These are phyloP conservation scores for Lipomyces sp. DNA, from an alignment of 805 yeast genomes.

Conservation along the genomic window DNA sequence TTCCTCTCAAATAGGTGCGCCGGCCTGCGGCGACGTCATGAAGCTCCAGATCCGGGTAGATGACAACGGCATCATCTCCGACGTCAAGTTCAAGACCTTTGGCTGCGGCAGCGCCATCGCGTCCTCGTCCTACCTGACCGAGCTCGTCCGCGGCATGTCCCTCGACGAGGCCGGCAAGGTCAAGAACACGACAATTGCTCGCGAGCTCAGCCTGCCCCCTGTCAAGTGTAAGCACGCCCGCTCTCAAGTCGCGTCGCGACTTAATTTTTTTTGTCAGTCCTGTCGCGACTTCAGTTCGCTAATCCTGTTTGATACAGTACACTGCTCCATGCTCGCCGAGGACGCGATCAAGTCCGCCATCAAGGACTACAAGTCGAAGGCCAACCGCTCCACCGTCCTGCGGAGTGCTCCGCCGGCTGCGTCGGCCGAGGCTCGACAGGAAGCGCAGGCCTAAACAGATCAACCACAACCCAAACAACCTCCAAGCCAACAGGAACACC, in stretches of 20 bases:
- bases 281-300: too few species aligned
- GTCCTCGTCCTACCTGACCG: constrained; percentile 90
- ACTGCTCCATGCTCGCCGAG: constrained; percentile 98
- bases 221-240: constrained; percentile 68
- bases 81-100: constrained; percentile 96
- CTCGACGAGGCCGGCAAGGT: constrained; percentile 89
- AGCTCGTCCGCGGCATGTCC: constrained; percentile 89
- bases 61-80: constrained; percentile 83
- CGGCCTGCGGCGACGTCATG: constrained; percentile 99
- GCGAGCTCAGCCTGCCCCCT: constrained; percentile 91
- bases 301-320: constrained; percentile 42
- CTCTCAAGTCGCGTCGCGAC: too few species aligned
- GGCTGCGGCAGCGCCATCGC: constrained; percentile 99
- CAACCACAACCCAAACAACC: background rate
- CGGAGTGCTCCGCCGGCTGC: constrained; percentile 3
- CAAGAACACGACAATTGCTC: constrained; percentile 91
- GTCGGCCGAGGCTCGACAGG: background rate
- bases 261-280: background rate
- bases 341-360: constrained; percentile 98
- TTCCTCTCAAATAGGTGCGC: constrained; percentile 49
- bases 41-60: constrained; percentile 94
- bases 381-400: constrained; percentile 43
- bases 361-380: constrained; percentile 87
- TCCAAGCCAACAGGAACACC: background rate
- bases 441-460: background rate